Base-by-base conservation (phyloP, 2,329 filamentous ascomycete species). In the Pseudocercospora musae region DNA sequence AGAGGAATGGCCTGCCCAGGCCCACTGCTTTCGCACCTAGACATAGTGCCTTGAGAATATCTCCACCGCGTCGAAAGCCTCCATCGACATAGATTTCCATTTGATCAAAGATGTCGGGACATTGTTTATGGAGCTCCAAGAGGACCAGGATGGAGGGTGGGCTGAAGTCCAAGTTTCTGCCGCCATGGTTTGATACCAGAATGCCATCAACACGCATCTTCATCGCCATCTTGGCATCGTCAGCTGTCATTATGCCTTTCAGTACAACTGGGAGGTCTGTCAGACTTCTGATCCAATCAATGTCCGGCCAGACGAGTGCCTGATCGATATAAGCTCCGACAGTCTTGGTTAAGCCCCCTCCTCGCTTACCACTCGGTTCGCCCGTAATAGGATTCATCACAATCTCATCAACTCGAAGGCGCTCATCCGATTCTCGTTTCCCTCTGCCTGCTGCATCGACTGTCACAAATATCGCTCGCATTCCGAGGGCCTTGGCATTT, bases 11-110 rank as follows among this genome's bases (percentile, higher is more conserved):
- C 18, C 87, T 76, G 0, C 87, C 87, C 15, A 90, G 76, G 0
- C 86, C 86, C 0, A 78, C 86, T 0, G 84, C 86, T 58, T 77
- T 86, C 0, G 86, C 87, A 0, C 87, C 87, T 0, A 90, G 75
- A 57, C 85, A 87, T 9, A 89, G 68, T 0, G 85, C 86, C 72
- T 90, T 90, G 67, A 90, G 80, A 3, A 90, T 83, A 69, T 90
- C 87, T 0, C 85, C 85, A 0, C 87, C 87, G 15, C 87, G 77
- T 15, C 81, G 80, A 29, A 90, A 80, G 0, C 88, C 87, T 0
- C 87, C 86, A 64, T 90, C 87, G 6, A 90, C 76, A 61, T 82
- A 86, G 1, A 90, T 57, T 18, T 68, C 63, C 82, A 69, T 88
- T 13, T 58, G 59, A 23, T 64, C 55, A 18, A 68, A 66, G 31